Conservation (phyloP, 1,139 yeast species). For the Lodderomyces metapsilosis region DNA sequence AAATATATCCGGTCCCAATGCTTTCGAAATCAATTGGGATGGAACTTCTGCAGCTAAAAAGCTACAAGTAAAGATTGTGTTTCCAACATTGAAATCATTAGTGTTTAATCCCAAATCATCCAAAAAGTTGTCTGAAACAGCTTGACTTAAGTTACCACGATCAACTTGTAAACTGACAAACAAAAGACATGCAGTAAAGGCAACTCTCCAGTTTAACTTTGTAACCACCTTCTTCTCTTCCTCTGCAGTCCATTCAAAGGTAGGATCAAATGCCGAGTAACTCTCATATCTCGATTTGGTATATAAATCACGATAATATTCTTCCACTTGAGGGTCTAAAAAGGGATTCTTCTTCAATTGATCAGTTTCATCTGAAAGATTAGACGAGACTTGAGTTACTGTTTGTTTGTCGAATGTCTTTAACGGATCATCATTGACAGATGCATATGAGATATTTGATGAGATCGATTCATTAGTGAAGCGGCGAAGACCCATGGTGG, state of each 20-base stretch:
- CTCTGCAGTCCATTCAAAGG: conserved; percentile 31
- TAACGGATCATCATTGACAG: not conserved
- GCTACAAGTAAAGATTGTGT: conserved; percentile 27
- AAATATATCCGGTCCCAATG: conserved; percentile 31
- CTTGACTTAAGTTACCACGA: conserved; percentile 32
- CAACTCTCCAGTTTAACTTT: conserved; percentile 27
- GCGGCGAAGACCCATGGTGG: not conserved
- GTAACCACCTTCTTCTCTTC: conserved; percentile 29
- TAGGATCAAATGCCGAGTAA: conserved; percentile 32
- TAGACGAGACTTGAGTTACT: not conserved
- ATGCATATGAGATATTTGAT: not conserved
- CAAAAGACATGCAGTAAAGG: conserved; percentile 28
- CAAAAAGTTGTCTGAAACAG: conserved; percentile 31
- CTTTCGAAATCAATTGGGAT: conserved; percentile 31
- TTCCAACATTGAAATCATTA: conserved; percentile 32
- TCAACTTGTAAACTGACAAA: conserved; percentile 34
- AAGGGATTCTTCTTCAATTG: conserved; percentile 10
- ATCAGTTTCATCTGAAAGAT: conserved; percentile 5
- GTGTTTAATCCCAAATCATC: conserved; percentile 27
- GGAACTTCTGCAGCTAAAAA: conserved; percentile 35
- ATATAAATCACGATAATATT: conserved; percentile 22
- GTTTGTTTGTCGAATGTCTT: not conserved
- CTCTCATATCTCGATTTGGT: conserved; percentile 33
- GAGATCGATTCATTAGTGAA: not conserved
- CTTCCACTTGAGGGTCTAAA: conserved; percentile 14